Evolutionary conservation across 2,329 filamentous ascomycete species (phyloP).

Genomic region (Cercospora zeina): DNA sequence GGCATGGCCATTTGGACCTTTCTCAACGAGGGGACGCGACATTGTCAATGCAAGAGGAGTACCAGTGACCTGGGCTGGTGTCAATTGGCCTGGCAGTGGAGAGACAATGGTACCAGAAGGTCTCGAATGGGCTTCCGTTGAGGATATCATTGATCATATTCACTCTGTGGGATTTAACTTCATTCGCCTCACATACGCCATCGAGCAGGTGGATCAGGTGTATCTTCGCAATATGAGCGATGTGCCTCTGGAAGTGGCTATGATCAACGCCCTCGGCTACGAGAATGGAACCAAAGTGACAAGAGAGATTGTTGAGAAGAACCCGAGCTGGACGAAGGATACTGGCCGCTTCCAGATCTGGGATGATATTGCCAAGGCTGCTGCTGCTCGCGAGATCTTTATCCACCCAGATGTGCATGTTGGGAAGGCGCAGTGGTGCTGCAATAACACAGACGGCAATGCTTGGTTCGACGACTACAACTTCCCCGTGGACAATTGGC

Average conservation of each 20-base stretch:
- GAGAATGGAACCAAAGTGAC: slow-evolving; percentile 46
- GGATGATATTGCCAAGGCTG: slow-evolving; percentile 31
- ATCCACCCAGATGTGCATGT: slow-evolving; percentile 64
- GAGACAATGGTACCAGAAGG: slow-evolving; percentile 42
- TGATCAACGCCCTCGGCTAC: slow-evolving; percentile 45
- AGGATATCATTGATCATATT: slow-evolving; percentile 36
- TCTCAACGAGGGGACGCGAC: slow-evolving; percentile 38
- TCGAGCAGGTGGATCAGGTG: slow-evolving; percentile 47
- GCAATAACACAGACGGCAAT: slow-evolving; percentile 57
- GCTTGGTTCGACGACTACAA: slow-evolving; percentile 54
- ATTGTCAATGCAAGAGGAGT: slow-evolving; percentile 30
- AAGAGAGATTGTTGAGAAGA: slow-evolving; percentile 42
- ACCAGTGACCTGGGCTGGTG: slow-evolving; percentile 37
- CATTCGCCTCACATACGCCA: slow-evolving; percentile 46
- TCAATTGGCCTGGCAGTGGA: slow-evolving; percentile 41
- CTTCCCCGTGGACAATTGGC: slow-evolving; percentile 31
- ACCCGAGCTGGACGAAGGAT: slow-evolving; percentile 43
- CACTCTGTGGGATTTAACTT: slow-evolving; percentile 40
- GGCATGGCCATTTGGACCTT: slow-evolving; percentile 39
- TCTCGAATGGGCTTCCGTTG: slow-evolving; percentile 38
- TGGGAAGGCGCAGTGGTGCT: slow-evolving; percentile 61
- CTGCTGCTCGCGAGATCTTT: slow-evolving; percentile 52
- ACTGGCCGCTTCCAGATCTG: slow-evolving; percentile 46
- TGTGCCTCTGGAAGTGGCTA: slow-evolving; percentile 43
- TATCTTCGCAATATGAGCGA: slow-evolving; percentile 45